Conservation (phyloP, 305 asterid species). For the Fraxinus paxiana region DNA sequence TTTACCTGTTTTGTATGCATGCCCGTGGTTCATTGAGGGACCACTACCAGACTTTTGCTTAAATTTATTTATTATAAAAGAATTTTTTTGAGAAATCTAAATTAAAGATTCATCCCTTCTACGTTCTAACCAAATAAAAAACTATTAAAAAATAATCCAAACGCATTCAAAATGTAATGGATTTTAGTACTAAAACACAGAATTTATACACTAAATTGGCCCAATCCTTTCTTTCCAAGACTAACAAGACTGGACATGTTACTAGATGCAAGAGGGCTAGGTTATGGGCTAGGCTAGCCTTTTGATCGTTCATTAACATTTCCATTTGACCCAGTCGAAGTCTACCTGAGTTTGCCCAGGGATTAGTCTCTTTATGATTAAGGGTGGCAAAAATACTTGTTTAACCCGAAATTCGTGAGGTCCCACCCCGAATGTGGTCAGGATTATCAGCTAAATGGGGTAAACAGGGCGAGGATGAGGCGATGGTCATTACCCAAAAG, state of each 20-base stretch:
- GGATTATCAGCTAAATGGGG: too few species aligned
- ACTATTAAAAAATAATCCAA: too few species aligned
- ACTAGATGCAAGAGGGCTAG: background rate
- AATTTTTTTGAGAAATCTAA: too few species aligned
- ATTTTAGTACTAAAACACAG: background rate
- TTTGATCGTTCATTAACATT: background rate
- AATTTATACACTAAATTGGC: background rate
- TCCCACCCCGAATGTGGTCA: too few species aligned
- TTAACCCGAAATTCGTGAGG: too few species aligned
- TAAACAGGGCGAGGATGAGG: too few species aligned
- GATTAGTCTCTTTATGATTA: background rate
- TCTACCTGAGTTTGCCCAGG: background rate
- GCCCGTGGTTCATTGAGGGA: background rate
- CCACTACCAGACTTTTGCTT: background rate
- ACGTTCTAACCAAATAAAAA: background rate
- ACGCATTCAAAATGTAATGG: background rate
- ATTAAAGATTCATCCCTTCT: background rate
- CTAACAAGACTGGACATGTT: background rate
- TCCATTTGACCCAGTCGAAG: background rate
- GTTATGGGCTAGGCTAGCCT: background rate
- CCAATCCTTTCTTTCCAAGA: background rate
- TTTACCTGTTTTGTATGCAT: conserved; percentile 23
- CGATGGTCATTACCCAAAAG: too few species aligned
- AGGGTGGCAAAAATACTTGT: too few species aligned
- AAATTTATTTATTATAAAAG: too few species aligned